phyloP scores from a whole-genome alignment of 2,329 filamentous ascomycete genomes.

The Bipolaris bicolor region DNA sequence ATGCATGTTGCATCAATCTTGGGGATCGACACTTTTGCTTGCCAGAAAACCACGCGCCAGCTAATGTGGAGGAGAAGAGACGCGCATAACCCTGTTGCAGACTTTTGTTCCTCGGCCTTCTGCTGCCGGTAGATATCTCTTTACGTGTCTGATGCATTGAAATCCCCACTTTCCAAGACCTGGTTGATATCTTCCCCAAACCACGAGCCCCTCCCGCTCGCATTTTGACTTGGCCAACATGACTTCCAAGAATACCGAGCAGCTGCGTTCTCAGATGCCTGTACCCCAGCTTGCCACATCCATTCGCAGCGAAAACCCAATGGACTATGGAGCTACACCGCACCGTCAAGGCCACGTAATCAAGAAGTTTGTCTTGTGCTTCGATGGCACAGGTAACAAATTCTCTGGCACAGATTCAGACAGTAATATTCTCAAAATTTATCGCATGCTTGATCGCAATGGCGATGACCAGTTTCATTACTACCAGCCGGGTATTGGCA shows the following conservation, averaged over 20 bases:
- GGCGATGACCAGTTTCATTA: conserved; percentile 62
- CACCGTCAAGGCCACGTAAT: conserved; percentile 20
- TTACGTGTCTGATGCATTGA: conserved; percentile 7
- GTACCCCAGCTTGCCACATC: conserved; percentile 14
- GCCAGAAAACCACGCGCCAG: conserved; percentile 1
- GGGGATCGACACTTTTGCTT: conserved; percentile 7
- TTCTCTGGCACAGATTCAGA: conserved; percentile 51
- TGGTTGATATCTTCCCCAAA: neutral
- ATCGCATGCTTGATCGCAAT: conserved; percentile 70
- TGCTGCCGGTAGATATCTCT: conserved; percentile 4
- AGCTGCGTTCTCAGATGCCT: conserved; percentile 1
- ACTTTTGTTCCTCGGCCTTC: neutral
- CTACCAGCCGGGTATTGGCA: conserved; percentile 67
- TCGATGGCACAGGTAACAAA: conserved; percentile 53
- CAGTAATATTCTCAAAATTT: conserved; percentile 68
- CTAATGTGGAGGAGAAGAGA: neutral
- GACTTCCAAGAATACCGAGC: conserved; percentile 11
- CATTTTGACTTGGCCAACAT: conserved; percentile 9
- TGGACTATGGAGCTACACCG: conserved; percentile 20
- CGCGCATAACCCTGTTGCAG: neutral
- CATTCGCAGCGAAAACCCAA: conserved; percentile 15
- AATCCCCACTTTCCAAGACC: conserved; percentile 1
- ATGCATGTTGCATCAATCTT: conserved; percentile 3
- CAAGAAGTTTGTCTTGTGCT: conserved; percentile 67
- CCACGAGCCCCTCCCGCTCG: neutral